Base-by-base conservation (phyloP, 176 grass and related monocot genomes). In the Hsuehochloa calcarea region DNA sequence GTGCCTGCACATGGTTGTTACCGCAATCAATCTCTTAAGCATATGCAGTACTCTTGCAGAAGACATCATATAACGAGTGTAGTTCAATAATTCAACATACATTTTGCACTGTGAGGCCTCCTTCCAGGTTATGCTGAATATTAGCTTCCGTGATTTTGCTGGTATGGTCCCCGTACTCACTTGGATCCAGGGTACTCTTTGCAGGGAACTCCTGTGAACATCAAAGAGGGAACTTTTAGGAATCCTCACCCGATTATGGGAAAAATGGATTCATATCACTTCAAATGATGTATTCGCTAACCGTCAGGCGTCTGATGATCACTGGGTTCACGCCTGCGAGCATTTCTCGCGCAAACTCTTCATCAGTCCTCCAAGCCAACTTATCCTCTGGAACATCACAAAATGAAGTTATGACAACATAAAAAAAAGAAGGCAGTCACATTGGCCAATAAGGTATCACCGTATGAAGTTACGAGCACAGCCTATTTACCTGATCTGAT, bases 301-400 rank as follows among this genome's bases (percentile, higher is more conserved):
- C 91, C 93, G 81, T 84, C 68, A 98, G 81, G 20, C 75, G 91
- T 74, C 47, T 88, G 67, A 98, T 98, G 12, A 89, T 60, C 34
- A 98, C 91, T 5, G 96, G 96, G 78, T 98, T 98, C 40, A 98
- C 91, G 10, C 96, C 96, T 37, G 93, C 96, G 41, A 98, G 89
- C 88, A 92, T 96, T 89, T 98, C 93, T 69, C 96, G 74, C 1
- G 87, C 88, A 78, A 98, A 98, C 82, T 98, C 93, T 27, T 96
- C 96, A 13, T 98, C 93, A 31, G 88, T 87, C 75, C 91, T 98
- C 96, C 96, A 98, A 22, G 88, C 93, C 89, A 84, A 84, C 12
- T 90, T 87, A 40, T 87, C 77, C 66, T 86, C 95, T 90, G 81
- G 68, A 44, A 40, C 65, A 65, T 50, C 26, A 58, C 29, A 66